Conservation (phyloP, 768 basidiomycete genomes). For the Pholiota conissans region DNA sequence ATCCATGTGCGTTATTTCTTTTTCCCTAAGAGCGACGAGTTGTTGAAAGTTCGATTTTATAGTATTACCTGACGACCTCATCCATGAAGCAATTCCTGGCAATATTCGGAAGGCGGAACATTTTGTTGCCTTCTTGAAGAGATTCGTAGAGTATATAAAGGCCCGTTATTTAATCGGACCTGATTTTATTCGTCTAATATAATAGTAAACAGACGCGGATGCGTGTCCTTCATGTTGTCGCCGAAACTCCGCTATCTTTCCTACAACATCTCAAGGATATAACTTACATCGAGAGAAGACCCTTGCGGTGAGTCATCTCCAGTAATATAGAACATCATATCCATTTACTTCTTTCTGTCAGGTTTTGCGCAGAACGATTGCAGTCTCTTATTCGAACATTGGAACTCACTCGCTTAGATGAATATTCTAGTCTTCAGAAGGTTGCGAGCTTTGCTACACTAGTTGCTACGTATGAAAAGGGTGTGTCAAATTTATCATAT, state of each 20-base stretch:
- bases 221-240: conserved; percentile 99
- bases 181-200: not conserved
- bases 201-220: conserved; percentile 75
- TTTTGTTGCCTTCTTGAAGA: conserved; percentile 96
- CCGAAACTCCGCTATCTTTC: conserved; percentile 96
- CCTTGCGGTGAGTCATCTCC: conserved; percentile 66
- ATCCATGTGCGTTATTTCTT: conserved; percentile 64
- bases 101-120: conserved; percentile 99
- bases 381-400: conserved; percentile 93
- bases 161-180: conserved; percentile 34
- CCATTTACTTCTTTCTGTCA: conserved; percentile 26
- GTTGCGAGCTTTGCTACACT: conserved; percentile 95
- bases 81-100: conserved; percentile 94
- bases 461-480: conserved; percentile 97
- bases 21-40: too few relatives aligned
- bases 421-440: conserved; percentile 90
- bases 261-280: conserved; percentile 98
- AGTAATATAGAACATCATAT: not conserved
- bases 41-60: not conserved
- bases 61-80: conserved; percentile 93
- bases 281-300: conserved; percentile 94
- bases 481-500: conserved; percentile 33
- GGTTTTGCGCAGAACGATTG: conserved; percentile 95
- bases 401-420: conserved; percentile 87
- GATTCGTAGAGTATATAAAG: conserved; percentile 98